These are phyloP conservation scores for Arthromyces matolae DNA, from an alignment of 768 basidiomycete species.

Conservation along the genomic window DNA sequence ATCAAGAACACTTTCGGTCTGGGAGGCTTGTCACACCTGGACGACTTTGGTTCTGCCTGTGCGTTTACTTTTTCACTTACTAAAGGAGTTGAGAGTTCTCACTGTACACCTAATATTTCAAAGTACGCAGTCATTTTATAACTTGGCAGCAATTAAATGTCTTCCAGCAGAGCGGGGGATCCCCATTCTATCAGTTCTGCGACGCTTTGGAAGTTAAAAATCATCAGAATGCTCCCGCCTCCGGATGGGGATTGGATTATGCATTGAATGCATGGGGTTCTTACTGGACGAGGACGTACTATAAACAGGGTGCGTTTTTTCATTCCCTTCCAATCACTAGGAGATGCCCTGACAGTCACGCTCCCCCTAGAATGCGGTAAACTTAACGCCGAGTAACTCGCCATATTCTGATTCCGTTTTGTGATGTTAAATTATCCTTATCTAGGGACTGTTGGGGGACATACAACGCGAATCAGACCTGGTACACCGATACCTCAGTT, in stretches of 20 bases:
- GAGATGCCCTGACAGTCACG: constrained; percentile 44
- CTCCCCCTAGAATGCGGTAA: too few relatives aligned
- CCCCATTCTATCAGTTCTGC: constrained; percentile 55
- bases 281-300: constrained; percentile 51
- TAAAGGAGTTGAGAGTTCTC: too few relatives aligned
- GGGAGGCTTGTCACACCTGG: too few relatives aligned
- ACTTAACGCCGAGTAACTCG: constrained; percentile 40
- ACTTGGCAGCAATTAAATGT: constrained; percentile 67
- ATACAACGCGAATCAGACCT: constrained; percentile 34
- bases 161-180: constrained; percentile 38
- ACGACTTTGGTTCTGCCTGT: too few relatives aligned
- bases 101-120: too few relatives aligned
- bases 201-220: constrained; percentile 65
- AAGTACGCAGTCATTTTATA: constrained; percentile 57
- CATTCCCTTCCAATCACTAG: background rate
- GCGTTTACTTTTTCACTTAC: too few relatives aligned
- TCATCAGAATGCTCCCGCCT: constrained; percentile 42
- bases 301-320: constrained; percentile 35
- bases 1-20: too few relatives aligned
- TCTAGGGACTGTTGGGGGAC: constrained; percentile 38
- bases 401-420: constrained; percentile 21
- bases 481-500: constrained; percentile 52
- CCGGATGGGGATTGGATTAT: constrained; percentile 60
- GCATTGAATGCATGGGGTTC: constrained; percentile 58
- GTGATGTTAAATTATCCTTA: background rate